Percentiles rank a stretch among this genome's conserved stretches.
These are phyloP conservation scores for Chaetomiaceae sp. DNA, from an alignment of 2,329 filamentous ascomycete genomes.

Conservation along the genomic window DNA sequence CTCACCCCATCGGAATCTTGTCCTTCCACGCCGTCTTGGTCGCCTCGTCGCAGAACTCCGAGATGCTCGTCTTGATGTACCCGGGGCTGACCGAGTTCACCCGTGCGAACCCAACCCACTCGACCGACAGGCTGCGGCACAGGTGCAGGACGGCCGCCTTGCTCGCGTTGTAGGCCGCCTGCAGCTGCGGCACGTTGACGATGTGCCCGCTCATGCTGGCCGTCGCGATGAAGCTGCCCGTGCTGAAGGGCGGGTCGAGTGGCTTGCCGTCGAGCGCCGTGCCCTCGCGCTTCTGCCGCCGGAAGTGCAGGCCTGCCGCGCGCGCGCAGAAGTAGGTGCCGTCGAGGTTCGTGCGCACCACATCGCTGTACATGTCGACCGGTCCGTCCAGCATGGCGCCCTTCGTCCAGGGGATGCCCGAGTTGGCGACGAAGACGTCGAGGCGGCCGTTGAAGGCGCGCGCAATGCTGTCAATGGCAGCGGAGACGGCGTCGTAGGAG, in stretches of 20 bases:
- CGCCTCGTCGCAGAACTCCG: constrained; percentile 56
- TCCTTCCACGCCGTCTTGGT: constrained; percentile 68
- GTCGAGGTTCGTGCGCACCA: constrained; percentile 67
- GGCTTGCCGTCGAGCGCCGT: constrained; percentile 56
- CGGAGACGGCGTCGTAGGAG: constrained; percentile 44
- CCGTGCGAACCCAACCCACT: constrained; percentile 70
- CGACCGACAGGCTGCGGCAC: constrained; percentile 64
- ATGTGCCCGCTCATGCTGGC: constrained; percentile 74
- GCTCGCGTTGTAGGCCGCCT: constrained; percentile 67
- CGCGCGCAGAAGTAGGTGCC: constrained; percentile 72
- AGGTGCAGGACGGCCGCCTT: constrained; percentile 59
- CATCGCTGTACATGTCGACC: constrained; percentile 57
- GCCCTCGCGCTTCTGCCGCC: constrained; percentile 62
- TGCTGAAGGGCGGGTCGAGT: constrained; percentile 47
- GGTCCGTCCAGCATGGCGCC: constrained; percentile 61
- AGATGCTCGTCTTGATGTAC: constrained; percentile 70
- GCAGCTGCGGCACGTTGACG: constrained; percentile 69
- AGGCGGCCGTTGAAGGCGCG: constrained; percentile 67
- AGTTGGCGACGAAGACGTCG: constrained; percentile 75
- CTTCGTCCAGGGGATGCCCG: constrained; percentile 67
- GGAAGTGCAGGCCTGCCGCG: constrained; percentile 63
- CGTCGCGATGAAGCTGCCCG: constrained; percentile 70
- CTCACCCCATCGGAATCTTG: constrained; percentile 71
- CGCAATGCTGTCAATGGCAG: constrained; percentile 47
- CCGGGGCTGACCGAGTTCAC: constrained; percentile 68